Evolutionary conservation across 2,329 filamentous ascomycete species (phyloP), one percentile per base, ranked within the genome.

Genomic region (Paecilomyces sp.): DNA sequence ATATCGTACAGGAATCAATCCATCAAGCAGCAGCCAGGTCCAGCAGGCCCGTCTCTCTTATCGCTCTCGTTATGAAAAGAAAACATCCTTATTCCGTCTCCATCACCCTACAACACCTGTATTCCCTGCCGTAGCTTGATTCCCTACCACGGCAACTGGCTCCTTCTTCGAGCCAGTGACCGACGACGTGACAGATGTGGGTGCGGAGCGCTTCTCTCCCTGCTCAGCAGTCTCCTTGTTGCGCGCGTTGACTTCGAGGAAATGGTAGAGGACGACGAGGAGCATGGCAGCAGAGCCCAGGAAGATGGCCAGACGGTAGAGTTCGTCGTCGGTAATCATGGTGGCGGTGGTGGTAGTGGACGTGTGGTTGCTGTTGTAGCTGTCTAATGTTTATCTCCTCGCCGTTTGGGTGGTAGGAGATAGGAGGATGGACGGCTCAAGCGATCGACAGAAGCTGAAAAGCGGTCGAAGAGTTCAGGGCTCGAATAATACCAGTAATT

Each of bases 271-370:
- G 31, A 99, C 87, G 66, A 97, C 97, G 63, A 99, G 83, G 53
- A 97, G 81, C 90, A 97, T 93, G 64, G 93, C 87, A 50, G 88
- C 85, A 58, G 87, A 89, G 79, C 94, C 94, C 61, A 99, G 89
- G 75, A 97, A 93, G 75, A 97, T 87, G 75, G 94, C 92, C 31
- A 99, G 85, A 63, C 85, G 85, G 83, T 97, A 97, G 69, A 99
- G 88, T 66, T 94, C 88, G 75, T 84, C 81, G 85, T 99, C 94
- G 74, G 92, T 89, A 74, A 99, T 97, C 94, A 99, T 99, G 55
- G 70, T 90, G 80, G 58, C 36, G 6, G 25, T 36, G 24, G 31
- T 33, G 1, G 31, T 33, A 11, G 31, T 13, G 3, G 33, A 15
- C 9, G 13, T 3, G 33, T 36, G 13, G 33, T 13, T n/a, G n/a